These are phyloP conservation scores for Alternaria gaisen DNA, from an alignment of 2,329 filamentous ascomycete genomes.

Conservation along the genomic window DNA sequence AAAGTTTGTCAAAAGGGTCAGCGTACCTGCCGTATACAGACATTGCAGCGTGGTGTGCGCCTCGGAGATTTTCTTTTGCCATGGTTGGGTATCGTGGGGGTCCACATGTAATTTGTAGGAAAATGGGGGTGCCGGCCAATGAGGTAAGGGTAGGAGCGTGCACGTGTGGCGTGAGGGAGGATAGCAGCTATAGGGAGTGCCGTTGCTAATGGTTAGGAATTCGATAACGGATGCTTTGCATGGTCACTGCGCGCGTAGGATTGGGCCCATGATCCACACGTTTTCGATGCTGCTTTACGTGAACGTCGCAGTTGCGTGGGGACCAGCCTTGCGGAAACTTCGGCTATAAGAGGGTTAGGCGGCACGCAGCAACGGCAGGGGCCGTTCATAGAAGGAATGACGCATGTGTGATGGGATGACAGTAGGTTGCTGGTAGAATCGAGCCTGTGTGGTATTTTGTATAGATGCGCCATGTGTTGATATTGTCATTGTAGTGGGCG, in stretches of 20 bases:
- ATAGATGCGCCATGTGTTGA: background rate
- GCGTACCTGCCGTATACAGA: background rate
- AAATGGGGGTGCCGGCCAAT: slow-evolving; percentile 1
- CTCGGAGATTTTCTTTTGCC: slow-evolving; percentile 5
- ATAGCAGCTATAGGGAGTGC: background rate
- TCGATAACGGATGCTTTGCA: background rate
- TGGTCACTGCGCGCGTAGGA: background rate
- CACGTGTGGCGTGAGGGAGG: background rate
- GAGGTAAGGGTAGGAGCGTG: background rate
- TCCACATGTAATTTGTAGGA: slow-evolving; percentile 8
- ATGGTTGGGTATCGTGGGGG: slow-evolving; percentile 2
- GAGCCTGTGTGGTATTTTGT: background rate
- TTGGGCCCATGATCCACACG: background rate
- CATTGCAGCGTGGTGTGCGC: slow-evolving; percentile 1
- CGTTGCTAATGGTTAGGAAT: background rate
- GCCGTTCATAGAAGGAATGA: background rate
- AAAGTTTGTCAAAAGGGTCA: background rate
- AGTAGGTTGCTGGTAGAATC: background rate
- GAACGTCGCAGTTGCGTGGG: background rate
- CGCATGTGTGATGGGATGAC: background rate
- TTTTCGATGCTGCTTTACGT: slow-evolving; percentile 1
- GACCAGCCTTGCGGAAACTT: background rate
- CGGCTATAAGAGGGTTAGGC: background rate
- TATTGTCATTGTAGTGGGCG: background rate
- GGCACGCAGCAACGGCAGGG: background rate